Percentiles rank a stretch among this genome's conserved stretches.
These are phyloP conservation scores for Plasmodium vivax DNA, from an alignment of 169 alveolate genomes.

Conservation along the genomic window DNA sequence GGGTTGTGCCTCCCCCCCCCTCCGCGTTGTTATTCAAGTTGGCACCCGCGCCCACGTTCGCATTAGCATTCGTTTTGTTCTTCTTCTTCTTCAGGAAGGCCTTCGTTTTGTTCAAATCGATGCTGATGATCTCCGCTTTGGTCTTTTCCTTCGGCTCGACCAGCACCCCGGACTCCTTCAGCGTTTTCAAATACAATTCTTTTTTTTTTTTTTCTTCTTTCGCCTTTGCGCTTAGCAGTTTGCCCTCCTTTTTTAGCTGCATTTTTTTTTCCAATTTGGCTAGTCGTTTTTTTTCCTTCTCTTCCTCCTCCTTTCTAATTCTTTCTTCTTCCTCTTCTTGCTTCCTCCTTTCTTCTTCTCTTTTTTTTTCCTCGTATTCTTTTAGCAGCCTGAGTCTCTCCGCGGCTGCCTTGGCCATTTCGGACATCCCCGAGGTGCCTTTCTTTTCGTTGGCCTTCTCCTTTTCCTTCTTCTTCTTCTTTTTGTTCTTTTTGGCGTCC, in stretches of 20 bases:
- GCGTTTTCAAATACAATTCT: conserved; percentile 82
- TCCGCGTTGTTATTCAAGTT: not conserved
- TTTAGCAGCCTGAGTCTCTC: conserved; percentile 83
- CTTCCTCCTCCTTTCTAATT: conserved; percentile 85
- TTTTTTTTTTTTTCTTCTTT: conserved; percentile 84
- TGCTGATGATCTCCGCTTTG: conserved; percentile 66
- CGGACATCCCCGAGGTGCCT: conserved; percentile 75
- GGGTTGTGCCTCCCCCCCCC: not conserved
- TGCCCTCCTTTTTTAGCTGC: conserved; percentile 87
- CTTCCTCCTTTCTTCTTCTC: conserved; percentile 83
- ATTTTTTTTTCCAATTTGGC: conserved; percentile 87
- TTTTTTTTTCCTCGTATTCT: conserved; percentile 72
- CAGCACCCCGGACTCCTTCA: conserved; percentile 78
- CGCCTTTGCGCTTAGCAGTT: conserved; percentile 85
- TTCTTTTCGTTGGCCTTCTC: conserved; percentile 65
- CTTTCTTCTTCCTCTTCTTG: conserved; percentile 85
- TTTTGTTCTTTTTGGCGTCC: conserved; percentile 63
- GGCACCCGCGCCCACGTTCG: not conserved
- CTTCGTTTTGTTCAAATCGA: conserved; percentile 30
- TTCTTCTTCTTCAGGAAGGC: conserved; percentile 64
- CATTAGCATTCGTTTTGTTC: not conserved
- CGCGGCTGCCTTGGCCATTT: conserved; percentile 87
- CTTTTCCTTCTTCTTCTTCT: conserved; percentile 79
- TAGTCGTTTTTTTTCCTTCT: conserved; percentile 83
- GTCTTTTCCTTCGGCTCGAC: conserved; percentile 66